Percentiles rank a stretch among this genome's conserved stretches.
These are phyloP conservation scores for Pholiota adiposa DNA, from an alignment of 1,284 basidiomycete species.

Conservation along the genomic window DNA sequence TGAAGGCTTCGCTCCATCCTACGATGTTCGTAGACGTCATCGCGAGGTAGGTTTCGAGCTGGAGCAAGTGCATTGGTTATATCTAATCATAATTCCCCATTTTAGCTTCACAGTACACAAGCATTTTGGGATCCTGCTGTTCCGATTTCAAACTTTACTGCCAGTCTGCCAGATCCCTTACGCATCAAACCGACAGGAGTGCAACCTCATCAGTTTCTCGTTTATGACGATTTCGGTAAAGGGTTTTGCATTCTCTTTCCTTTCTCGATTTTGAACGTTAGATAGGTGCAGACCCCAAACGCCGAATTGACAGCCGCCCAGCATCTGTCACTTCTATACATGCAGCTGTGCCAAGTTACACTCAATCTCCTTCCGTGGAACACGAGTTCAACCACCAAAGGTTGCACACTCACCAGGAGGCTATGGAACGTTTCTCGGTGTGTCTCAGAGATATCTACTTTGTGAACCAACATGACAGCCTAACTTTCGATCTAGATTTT, in stretches of 20 bases:
- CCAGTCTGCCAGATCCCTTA: conserved; percentile 87
- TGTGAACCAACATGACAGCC: background rate
- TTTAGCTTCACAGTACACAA: conserved; percentile 67
- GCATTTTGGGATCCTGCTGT: conserved; percentile 88
- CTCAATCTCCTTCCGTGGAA: conserved; percentile 37
- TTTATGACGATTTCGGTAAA: conserved; percentile 95
- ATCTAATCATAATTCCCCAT: background rate
- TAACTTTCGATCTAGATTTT: conserved; percentile 48
- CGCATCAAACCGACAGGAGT: conserved; percentile 87
- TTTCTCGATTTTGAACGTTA: conserved; percentile 11
- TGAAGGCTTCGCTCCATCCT: conserved; percentile 84
- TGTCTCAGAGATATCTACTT: conserved; percentile 31
- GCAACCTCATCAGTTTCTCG: conserved; percentile 80
- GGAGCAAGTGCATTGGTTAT: background rate
- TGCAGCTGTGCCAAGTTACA: conserved; percentile 26
- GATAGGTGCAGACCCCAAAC: conserved; percentile 56
- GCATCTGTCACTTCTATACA: conserved; percentile 63
- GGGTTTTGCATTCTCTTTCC: conserved; percentile 8
- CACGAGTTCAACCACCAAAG: conserved; percentile 42
- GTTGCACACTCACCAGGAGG: conserved; percentile 65
- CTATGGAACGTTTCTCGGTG: conserved; percentile 79
- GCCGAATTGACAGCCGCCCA: conserved; percentile 63
- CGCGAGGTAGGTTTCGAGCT: conserved; percentile 64
- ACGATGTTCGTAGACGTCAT: conserved; percentile 86
- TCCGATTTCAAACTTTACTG: conserved; percentile 75